Conservation (phyloP, 73 alveolate species). For the Paramecium octaurelia region DNA sequence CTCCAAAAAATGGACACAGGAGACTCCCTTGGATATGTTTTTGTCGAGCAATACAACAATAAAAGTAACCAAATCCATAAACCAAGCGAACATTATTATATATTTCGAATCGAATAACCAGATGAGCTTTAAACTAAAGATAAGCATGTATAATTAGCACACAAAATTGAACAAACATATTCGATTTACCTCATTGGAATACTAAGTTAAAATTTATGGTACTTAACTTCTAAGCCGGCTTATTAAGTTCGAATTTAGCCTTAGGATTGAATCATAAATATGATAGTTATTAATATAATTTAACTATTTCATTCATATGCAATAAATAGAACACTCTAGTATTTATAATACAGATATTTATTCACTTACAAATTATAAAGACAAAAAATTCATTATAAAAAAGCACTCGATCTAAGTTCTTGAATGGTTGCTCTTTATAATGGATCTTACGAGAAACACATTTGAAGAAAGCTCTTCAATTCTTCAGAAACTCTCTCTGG, state of each 20-base stretch:
- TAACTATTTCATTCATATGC: not conserved
- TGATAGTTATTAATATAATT: not conserved
- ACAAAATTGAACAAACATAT: not conserved
- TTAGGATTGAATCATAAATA: not conserved
- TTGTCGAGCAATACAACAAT: not conserved
- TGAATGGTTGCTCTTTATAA: slow-evolving; percentile 9
- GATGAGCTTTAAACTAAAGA: not conserved
- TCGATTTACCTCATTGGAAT: not conserved
- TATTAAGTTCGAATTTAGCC: not conserved
- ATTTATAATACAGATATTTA: not conserved
- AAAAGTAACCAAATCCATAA: not conserved
- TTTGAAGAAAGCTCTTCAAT: slow-evolving; percentile 19
- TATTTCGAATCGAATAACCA: slow-evolving; percentile 11
- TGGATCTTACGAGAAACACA: slow-evolving; percentile 60
- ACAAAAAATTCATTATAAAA: not conserved
- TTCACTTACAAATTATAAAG: not conserved
- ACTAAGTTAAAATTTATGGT: not conserved
- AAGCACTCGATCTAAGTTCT: not conserved
- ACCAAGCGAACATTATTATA: not conserved
- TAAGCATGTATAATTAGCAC: not conserved
- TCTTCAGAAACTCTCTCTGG: slow-evolving; percentile 37
- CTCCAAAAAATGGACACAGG: not conserved
- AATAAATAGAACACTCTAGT: not conserved
- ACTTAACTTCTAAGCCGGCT: not conserved
- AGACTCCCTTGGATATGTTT: not conserved